Percentiles rank a stretch among this genome's conserved stretches.
Conservation (phyloP, 2,329 filamentous ascomycete species). For the Zasmidium citrigriseum region DNA sequence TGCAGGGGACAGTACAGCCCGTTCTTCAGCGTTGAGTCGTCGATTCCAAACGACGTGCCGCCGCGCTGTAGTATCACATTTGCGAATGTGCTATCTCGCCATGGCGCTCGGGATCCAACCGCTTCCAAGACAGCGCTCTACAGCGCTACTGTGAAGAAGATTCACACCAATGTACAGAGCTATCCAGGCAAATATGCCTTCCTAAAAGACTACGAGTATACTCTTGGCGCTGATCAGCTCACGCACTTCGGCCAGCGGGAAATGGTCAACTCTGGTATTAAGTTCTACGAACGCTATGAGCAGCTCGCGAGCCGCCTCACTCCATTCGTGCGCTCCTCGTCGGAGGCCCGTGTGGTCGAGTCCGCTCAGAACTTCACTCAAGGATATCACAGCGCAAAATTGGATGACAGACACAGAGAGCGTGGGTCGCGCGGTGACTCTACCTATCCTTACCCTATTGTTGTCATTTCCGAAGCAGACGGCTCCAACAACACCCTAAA, state of each 20-base stretch:
- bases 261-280: constrained; percentile 72
- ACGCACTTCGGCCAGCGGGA: constrained; percentile 68
- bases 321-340: constrained; percentile 73
- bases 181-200: constrained; percentile 70
- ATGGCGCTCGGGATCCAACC: constrained; percentile 83
- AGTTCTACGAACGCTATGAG: constrained; percentile 74
- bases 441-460: constrained; percentile 55
- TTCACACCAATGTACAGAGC: constrained; percentile 58
- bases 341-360: constrained; percentile 69
- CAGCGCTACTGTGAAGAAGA: constrained; percentile 61
- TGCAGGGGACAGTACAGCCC: constrained; percentile 77
- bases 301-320: constrained; percentile 57
- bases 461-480: constrained; percentile 68
- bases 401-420: constrained; percentile 40
- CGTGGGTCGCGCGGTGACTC: constrained; percentile 42
- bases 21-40: constrained; percentile 73
- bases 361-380: constrained; percentile 75
- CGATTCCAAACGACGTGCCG: constrained; percentile 63
- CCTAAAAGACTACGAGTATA: constrained; percentile 70
- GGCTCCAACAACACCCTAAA: constrained; percentile 79
- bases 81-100: constrained; percentile 77
- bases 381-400: constrained; percentile 66
- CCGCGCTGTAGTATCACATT: constrained; percentile 73
- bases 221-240: constrained; percentile 68
- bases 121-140: constrained; percentile 66